A percentile compares a stretch with the other conserved stretches of the same genome.
These are phyloP conservation scores for Thielaviopsis ethacetica DNA, from an alignment of 2,329 filamentous ascomycete genomes.

Conservation along the genomic window DNA sequence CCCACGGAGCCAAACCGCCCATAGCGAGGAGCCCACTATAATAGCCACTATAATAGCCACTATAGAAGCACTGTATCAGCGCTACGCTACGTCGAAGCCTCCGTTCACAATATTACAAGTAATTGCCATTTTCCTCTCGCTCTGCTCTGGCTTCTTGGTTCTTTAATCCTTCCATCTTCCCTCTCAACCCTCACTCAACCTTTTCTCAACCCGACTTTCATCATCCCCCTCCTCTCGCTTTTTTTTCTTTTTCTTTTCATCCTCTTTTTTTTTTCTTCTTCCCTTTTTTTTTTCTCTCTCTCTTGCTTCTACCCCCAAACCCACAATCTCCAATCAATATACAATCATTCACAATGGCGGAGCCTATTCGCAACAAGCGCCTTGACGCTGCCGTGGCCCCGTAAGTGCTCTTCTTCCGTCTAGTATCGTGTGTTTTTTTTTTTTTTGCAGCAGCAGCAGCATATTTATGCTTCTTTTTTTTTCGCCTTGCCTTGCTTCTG, in stretches of 20 bases:
- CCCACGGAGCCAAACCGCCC: too few species aligned
- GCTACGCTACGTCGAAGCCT: not conserved
- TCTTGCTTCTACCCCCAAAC: not conserved
- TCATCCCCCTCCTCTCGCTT: conserved; percentile 18
- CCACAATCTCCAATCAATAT: conserved; percentile 16
- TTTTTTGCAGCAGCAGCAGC: not conserved
- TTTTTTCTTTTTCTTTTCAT: conserved; percentile 17
- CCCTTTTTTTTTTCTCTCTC: conserved; percentile 14
- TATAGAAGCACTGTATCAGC: not conserved
- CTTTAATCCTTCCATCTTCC: conserved; percentile 4
- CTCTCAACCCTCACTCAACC: conserved; percentile 8
- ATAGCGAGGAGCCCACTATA: not conserved
- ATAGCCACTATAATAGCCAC: not conserved
- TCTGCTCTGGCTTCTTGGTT: not conserved
- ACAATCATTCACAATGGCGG: conserved; percentile 31
- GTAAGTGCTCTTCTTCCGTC: conserved; percentile 29
- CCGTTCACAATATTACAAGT: not conserved
- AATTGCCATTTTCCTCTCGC: not conserved
- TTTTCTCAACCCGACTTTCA: conserved; percentile 9
- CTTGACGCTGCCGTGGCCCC: conserved; percentile 39
- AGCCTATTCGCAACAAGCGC: conserved; percentile 48
- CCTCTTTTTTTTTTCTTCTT: conserved; percentile 18
- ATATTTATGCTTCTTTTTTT: not conserved
- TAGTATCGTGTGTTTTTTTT: conserved; percentile 13
- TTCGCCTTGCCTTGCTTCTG: not conserved